Base-by-base conservation (phyloP, 352 stramenopile species). In the Pilasporangium apinafurcum region DNA sequence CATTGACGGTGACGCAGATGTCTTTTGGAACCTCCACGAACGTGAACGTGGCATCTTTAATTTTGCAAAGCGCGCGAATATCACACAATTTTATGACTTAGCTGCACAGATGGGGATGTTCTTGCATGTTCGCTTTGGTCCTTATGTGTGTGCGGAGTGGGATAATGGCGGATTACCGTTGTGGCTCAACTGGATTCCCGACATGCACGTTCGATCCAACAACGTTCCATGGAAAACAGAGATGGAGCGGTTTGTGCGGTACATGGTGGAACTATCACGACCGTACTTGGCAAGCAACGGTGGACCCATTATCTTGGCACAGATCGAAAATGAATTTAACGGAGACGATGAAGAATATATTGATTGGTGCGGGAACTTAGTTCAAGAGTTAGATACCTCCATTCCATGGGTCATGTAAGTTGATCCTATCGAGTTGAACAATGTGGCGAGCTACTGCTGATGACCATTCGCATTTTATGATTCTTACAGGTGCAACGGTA, bases 321-420 rank as follows among this genome's bases (percentile, higher is more conserved):
- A 89, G 56, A 83, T 89, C 22, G 73, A 84, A 46, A 85, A 77
- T 34, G 73, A 85, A 51, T 83, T 73, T 32, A 54, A 53, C n/a
- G 48, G 37, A 37, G 54, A 76, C n/a, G 71, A 83, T 34, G 49
- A 51, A 5, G 59, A 62, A 24, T 83, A 83, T 42, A 53, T 81
- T 9, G 30, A 62, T 29, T 89, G 68, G 70, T 83, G 68, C 28
- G 71, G 71, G 4, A 44, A 74, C 6, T 44, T 89, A 16, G 67
- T 85, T 2, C 36, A 57, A 14, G 44, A 59, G 18, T 51, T 89
- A 18, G 47, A 83, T 36, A 85, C 70, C 29, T 65, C 56, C 8
- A 86, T 86, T 30, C 73, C 73, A 8, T 89, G 77, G 77, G 56
- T 86, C 52, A 85, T 86, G 77, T 80, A 72, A 36, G 64, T 71